Evolutionary conservation across 495 filamentous ascomycete species (phyloP).

Genomic region (Articulospora tetracladia): DNA sequence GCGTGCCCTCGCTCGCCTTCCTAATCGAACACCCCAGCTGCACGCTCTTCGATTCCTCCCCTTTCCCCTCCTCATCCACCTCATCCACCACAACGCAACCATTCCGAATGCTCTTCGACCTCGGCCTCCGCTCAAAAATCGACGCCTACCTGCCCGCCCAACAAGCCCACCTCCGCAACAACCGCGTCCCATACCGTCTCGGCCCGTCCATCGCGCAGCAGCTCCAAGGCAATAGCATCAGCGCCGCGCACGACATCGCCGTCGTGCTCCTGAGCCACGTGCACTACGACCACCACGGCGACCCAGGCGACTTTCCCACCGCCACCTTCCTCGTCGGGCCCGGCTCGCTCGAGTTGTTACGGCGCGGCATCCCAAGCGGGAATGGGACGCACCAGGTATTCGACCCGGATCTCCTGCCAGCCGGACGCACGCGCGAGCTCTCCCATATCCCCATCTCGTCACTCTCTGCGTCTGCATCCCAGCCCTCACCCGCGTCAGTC

Average conservation of each 20-base stretch:
- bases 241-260: constrained; percentile 31
- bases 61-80: too few species aligned
- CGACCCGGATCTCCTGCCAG: neutral
- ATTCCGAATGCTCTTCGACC: constrained; percentile 41
- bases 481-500: too few species aligned
- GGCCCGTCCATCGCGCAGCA: constrained; percentile 35
- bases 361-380: constrained; percentile 17
- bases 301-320: constrained; percentile 38
- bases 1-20: constrained; percentile 37
- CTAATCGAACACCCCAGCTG: constrained; percentile 25
- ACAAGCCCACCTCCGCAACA: constrained; percentile 33
- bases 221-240: constrained; percentile 29
- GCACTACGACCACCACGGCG: constrained; percentile 51
- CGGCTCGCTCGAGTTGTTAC: constrained; percentile 38
- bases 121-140: constrained; percentile 40
- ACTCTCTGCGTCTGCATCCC: neutral
- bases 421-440: constrained; percentile 2
- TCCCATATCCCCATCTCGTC: neutral
- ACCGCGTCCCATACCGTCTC: constrained; percentile 33
- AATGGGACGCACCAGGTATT: neutral
- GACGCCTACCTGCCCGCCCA: constrained; percentile 33
- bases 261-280: constrained; percentile 45
- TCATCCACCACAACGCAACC: too few species aligned
- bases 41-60: neutral
- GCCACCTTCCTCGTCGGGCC: constrained; percentile 43